These are phyloP conservation scores for Cladosporium sp. DNA, from an alignment of 2,329 filamentous ascomycete species.

Conservation along the genomic window DNA sequence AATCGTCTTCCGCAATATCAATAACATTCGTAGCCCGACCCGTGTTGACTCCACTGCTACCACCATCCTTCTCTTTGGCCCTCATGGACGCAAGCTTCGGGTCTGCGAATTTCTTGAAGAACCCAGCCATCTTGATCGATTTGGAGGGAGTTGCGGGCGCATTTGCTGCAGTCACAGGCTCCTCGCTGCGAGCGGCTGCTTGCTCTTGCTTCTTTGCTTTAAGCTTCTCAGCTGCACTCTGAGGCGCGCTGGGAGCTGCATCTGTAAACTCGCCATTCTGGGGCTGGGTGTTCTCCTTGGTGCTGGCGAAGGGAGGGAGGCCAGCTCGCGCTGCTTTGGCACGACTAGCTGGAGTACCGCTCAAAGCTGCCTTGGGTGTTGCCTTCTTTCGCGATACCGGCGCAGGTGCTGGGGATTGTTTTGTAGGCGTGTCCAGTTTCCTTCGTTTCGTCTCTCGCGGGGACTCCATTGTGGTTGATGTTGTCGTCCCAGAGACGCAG, in stretches of 20 bases:
- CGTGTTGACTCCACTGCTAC: neutral
- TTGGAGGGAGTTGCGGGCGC: constrained; percentile 10
- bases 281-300: constrained; percentile 12
- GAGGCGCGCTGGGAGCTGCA: neutral
- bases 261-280: constrained; percentile 6
- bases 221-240: constrained; percentile 13
- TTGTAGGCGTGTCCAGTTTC: constrained; percentile 23
- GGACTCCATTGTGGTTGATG: constrained; percentile 20
- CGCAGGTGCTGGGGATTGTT: constrained; percentile 7
- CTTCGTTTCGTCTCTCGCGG: constrained; percentile 28
- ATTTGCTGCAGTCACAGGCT: constrained; percentile 12
- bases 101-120: constrained; percentile 13
- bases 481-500: neutral
- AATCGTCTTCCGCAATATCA: neutral
- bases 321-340: constrained; percentile 9
- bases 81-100: constrained; percentile 6
- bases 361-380: neutral
- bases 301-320: neutral
- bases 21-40: neutral
- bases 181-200: neutral
- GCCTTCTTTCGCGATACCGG: constrained; percentile 8
- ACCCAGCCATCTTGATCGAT: constrained; percentile 7
- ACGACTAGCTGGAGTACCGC: constrained; percentile 4
- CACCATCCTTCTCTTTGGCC: neutral
- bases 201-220: constrained; percentile 2